Conservation (phyloP, 345 rosid species). For the Bretschneidera sinensis region DNA sequence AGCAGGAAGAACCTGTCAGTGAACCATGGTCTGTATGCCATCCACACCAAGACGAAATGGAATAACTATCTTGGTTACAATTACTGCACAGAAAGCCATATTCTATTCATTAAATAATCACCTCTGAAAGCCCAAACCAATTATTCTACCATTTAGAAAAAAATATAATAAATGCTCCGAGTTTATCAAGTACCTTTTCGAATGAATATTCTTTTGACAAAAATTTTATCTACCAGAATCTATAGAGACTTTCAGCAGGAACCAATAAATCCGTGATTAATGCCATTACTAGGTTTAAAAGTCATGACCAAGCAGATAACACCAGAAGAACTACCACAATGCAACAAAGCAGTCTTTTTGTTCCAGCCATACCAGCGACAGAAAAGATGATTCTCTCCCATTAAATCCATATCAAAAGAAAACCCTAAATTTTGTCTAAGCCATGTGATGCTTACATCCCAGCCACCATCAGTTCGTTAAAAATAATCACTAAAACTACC, state of each 20-base stretch:
- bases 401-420: too few relatives aligned
- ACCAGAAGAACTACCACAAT: too few relatives aligned
- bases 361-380: too few relatives aligned
- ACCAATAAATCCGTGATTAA: not conserved
- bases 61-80: constrained; percentile 35
- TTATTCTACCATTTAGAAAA: too few relatives aligned
- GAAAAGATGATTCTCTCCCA: too few relatives aligned
- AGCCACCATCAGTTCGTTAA: too few relatives aligned
- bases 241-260: not conserved
- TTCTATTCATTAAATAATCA: constrained; percentile 13
- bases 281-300: not conserved
- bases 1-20: constrained; percentile 53
- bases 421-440: too few relatives aligned
- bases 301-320: not conserved
- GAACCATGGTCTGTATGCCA: constrained; percentile 97
- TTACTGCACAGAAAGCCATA: constrained; percentile 33
- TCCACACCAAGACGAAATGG: constrained; percentile 91
- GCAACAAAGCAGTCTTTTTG: too few relatives aligned
- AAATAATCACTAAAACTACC: too few relatives aligned
- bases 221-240: not conserved
- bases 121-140: constrained; percentile 8
- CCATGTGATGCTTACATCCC: too few relatives aligned
- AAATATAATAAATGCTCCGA: not conserved
- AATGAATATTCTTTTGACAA: not conserved
- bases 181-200: not conserved